phyloP scores from a whole-genome alignment of 1,284 basidiomycete species.

The Inonotus obliquus region DNA sequence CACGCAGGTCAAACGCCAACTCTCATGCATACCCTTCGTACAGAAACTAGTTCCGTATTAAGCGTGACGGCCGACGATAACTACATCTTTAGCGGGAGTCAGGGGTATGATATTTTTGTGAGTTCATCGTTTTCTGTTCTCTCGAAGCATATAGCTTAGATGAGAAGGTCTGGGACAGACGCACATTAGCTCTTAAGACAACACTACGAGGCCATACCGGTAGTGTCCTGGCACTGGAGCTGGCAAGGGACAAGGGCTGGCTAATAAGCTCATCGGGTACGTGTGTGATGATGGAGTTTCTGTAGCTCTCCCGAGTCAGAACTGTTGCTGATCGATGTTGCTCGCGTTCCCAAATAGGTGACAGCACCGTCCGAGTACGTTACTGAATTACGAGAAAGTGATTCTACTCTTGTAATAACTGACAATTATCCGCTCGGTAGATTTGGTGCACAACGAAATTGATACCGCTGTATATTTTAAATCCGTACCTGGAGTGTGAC shows the following conservation, averaged over 20 bases:
- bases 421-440: constrained; percentile 34
- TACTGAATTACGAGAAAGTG: background rate
- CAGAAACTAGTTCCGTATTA: constrained; percentile 66
- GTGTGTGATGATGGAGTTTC: constrained; percentile 23
- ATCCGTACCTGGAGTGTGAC: constrained; percentile 78
- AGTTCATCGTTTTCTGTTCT: constrained; percentile 22
- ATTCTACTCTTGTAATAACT: background rate
- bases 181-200: constrained; percentile 63
- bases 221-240: constrained; percentile 79
- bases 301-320: background rate
- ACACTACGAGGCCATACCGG: constrained; percentile 82
- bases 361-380: constrained; percentile 77
- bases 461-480: constrained; percentile 69
- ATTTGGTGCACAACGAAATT: constrained; percentile 83
- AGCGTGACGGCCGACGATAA: constrained; percentile 68
- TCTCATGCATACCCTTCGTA: constrained; percentile 56
- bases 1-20: background rate
- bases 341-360: constrained; percentile 45
- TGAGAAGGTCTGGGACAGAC: constrained; percentile 77
- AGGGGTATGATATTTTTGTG: constrained; percentile 73
- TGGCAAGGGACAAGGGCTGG: constrained; percentile 76
- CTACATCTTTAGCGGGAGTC: constrained; percentile 83
- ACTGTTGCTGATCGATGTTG: background rate
- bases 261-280: constrained; percentile 79
- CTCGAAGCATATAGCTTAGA: constrained; percentile 3